Base-by-base conservation (phyloP, 352 stramenopile species). In the Phytophthora litchii region DNA sequence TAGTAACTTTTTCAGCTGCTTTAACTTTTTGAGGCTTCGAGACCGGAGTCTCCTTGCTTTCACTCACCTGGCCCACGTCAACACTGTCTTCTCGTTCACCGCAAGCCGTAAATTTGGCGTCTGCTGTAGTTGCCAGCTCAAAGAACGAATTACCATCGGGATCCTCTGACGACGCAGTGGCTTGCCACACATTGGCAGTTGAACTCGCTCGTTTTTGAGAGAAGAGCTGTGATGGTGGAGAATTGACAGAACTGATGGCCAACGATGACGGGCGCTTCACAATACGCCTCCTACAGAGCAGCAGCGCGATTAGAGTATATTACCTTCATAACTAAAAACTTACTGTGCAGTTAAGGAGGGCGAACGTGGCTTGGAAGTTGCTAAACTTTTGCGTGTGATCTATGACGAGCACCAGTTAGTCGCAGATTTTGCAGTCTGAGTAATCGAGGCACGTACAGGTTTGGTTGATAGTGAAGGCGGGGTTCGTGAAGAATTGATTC, bases 241-340 rank as follows among this genome's bases (percentile, higher is more conserved):
- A 27, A 5, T 5, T 27, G 5, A 27, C 3, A 29, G 53, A 55
- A 27, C 41, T 64, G 10, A 61, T 41, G 11, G 35, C 42, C 11
- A 69, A 60, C 34, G 54, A 72, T 4, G 71, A 67, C 16, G 43
- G 62, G 13, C 63, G 57, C 32, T 69, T 66, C 5, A 54, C 47
- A 27, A 65, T 19, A 20, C 47, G 55, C 38, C 73, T 75, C 36
- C 72, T 70, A 43, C 1, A 35, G 3, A 27, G 23, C 3, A 27
- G 5, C 23, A 27, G 23, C 23, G 5, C 23, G 3, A 27, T 27
- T 27, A 27, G 23, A 27, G 3, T 27, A n/a, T 27, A 27, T 27
- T 5, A 5, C 23, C 23, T 27, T 5, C 23, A 27, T 27, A 27
- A 27, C 3, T 25, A 10, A 48, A 37, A 6, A 49, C 62, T 0